These are phyloP conservation scores for Puya raimondii DNA, from an alignment of 176 grass and related monocot species.

Conservation along the genomic window DNA sequence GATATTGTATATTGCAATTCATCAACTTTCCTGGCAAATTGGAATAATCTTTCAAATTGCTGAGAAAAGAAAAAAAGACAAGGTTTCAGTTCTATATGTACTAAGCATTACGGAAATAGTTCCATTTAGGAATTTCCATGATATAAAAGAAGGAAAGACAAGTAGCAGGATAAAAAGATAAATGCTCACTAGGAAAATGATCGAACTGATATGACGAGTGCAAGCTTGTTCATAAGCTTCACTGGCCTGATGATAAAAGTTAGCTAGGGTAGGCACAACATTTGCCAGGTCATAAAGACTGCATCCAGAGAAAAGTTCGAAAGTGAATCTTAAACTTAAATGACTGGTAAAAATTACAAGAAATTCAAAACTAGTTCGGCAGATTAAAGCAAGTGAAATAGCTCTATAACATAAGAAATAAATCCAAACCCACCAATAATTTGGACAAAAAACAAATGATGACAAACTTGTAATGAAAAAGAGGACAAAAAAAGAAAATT, in stretches of 20 bases:
- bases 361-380: conserved; percentile 1
- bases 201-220: conserved; percentile 73
- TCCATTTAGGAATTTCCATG: neutral
- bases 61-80: conserved; percentile 30
- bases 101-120: neutral
- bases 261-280: conserved; percentile 73
- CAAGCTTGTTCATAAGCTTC: conserved; percentile 93
- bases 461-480: conserved; percentile 6
- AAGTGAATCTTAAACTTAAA: no score
- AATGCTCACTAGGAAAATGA: conserved; percentile 84
- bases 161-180: conserved; percentile 10
- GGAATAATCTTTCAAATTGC: conserved; percentile 96
- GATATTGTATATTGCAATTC: conserved; percentile 79
- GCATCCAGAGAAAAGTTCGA: conserved; percentile 25
- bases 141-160: neutral
- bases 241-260: conserved; percentile 81
- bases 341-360: neutral
- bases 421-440: conserved; percentile 1
- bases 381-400: conserved; percentile 6
- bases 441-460: conserved; percentile 13
- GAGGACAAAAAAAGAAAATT: neutral
- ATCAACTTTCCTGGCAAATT: conserved; percentile 81
- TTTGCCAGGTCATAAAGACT: conserved; percentile 97
- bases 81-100: conserved; percentile 14
- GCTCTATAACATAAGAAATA: conserved; percentile 8